Base-by-base conservation (phyloP, 257 asterid species). In the Salvia splendens region DNA sequence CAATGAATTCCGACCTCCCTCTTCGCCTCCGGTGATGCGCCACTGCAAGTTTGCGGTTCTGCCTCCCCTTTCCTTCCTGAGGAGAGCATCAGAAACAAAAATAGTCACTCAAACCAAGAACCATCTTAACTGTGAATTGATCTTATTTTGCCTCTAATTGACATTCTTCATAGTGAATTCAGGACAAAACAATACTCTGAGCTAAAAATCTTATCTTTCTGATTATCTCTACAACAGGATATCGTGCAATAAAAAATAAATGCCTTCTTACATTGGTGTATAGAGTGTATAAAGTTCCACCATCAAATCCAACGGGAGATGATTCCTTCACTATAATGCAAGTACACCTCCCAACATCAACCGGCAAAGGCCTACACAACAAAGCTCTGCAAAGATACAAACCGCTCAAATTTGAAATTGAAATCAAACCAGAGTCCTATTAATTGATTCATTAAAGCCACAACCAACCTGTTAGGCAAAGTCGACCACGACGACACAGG, bases 401-500 rank as follows among this genome's bases (percentile, higher is more conserved):
- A 6, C 32, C 35, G 5, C 20, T 3, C n/a, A 8, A 11, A 8
- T 12, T 48, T 12, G 3, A 5, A 5, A 5, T 38, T 38, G 42
- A 40, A 40, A 40, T 7, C 11, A 40, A 40, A 7, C 38, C 38
- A 43, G 43, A 67, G 5, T 7, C 6, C 0, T 4, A 33, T 33
- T 33, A 52, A 6, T 8, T 10, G 49, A 11, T 3, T 20, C 5
- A 50, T 24, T 24, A 24, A 24, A 24, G 30, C 30, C 30, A 24
- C 30, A 24, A 24, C 30, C 30, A 15, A 87, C 96, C 97, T 88
- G 59, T 90, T 88, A 15, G 96, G 95, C 72, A 90, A 67, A 55
- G 87, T 85, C 49, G 99, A 86, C 99, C 99, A 93, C 0, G 99
- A 91, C 3, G 99, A 85, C 65, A 87, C 99, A 0, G 97, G 99